phyloP scores from a whole-genome alignment of 208 protist species.

The Trypanosoma cruzi region DNA sequence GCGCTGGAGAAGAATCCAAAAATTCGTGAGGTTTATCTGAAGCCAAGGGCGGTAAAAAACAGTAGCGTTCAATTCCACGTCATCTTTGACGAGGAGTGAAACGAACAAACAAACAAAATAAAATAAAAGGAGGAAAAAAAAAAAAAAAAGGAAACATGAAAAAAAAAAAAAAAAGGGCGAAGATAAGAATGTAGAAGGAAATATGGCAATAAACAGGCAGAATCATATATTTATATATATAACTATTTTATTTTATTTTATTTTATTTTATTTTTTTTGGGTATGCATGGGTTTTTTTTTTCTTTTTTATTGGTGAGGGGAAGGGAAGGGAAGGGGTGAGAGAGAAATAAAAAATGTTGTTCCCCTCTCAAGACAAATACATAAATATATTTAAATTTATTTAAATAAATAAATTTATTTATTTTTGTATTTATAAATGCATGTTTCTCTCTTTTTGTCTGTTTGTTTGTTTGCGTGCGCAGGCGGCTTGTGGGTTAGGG shows the following conservation, averaged over 20 bases:
- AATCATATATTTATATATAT: background rate
- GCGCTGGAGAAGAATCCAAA: slow-evolving; percentile 56
- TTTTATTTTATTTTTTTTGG: too few species aligned
- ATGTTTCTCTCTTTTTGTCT: slow-evolving; percentile 5
- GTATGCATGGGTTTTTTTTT: too few species aligned
- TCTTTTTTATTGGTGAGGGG: too few species aligned
- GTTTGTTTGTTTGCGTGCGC: background rate
- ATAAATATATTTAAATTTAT: background rate
- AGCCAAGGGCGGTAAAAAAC: slow-evolving; percentile 56
- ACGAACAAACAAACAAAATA: slow-evolving; percentile 5
- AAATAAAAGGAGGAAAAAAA: background rate
- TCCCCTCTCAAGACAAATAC: too few species aligned
- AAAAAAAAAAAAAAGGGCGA: background rate
- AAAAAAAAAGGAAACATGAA: background rate
- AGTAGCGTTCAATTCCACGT: slow-evolving; percentile 48
- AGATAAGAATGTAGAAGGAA: background rate
- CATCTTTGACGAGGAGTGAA: slow-evolving; percentile 9
- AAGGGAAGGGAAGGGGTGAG: too few species aligned
- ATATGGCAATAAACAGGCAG: background rate
- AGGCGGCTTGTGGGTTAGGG: background rate
- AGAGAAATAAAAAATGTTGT: too few species aligned
- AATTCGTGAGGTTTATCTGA: slow-evolving; percentile 44
- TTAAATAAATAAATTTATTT: background rate
- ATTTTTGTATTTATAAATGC: background rate
- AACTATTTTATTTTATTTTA: background rate